Base-by-base conservation (phyloP, 2,329 filamentous ascomycete genomes). In the Didymella pomorum region DNA sequence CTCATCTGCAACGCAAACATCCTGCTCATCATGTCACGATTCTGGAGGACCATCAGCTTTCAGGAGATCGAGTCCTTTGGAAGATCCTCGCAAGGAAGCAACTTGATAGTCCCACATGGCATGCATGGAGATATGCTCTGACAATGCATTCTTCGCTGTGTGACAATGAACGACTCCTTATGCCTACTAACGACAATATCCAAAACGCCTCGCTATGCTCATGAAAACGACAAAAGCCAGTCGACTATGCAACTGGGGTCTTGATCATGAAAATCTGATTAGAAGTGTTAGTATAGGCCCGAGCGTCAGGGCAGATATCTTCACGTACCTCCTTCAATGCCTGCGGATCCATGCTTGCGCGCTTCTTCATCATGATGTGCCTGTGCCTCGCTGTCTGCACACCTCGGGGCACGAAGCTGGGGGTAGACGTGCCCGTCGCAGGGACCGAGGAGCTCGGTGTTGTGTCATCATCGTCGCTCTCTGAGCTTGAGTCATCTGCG, bases 291-390 rank as follows among this genome's bases (percentile, higher is more conserved):
- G 65, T 42, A 39, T 10, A 26, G 7, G 25, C 14, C 8, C 11
- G 4, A 31, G 4, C 4, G 5, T 26, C 18, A 7, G 25, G 2
- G 7, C 33, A n/a, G 28, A 7, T n/a, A 6, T 28, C 16, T 2
- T 14, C 35, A 66, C 68, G 51, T 79, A 93, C 91, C 87, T 97
- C 93, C 75, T 93, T 94, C 71, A 98, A 79, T 14, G 93, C 91
- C 71, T 89, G 87, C 47, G 88, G 84, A 76, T 97, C 91, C 80
- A 92, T 85, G 58, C 93, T 85, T 2, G 93, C 93, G 80, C 89
- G 86, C 69, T 87, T 88, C 82, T 98, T 98, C 69, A 95, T 91
- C 56, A 89, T 89, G 70, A 98, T 97, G 76, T 93, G 92, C 60
- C 92, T 85, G 66, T 91, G 87, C 63, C 94, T 83, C 45, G 93